Conservation (phyloP, 2,329 filamentous ascomycete species). For the Neofusicoccum sp. region DNA sequence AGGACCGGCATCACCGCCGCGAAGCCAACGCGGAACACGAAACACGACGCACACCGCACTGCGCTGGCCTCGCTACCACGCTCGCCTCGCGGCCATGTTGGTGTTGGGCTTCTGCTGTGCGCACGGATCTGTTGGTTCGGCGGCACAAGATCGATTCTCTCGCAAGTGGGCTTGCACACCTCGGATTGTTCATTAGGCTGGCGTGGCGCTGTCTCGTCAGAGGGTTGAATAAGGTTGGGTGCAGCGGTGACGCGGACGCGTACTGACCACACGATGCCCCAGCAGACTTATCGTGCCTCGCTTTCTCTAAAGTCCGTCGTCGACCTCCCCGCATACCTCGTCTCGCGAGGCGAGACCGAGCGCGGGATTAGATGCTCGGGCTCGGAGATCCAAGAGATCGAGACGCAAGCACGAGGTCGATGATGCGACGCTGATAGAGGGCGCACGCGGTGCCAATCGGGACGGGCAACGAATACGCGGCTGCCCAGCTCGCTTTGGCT, state of each 20-base stretch:
- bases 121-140: background rate
- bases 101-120: background rate
- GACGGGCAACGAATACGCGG: slow-evolving; percentile 2
- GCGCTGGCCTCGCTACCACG: slow-evolving; percentile 3
- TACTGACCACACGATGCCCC: background rate
- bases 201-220: background rate
- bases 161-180: background rate
- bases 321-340: background rate
- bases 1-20: background rate
- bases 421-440: background rate
- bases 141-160: background rate
- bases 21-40: background rate
- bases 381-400: background rate
- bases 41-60: background rate
- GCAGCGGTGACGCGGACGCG: background rate
- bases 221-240: background rate
- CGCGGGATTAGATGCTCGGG: background rate
- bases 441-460: background rate
- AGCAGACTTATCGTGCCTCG: background rate
- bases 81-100: background rate
- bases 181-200: background rate
- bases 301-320: too few relatives aligned
- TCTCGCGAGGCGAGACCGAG: background rate
- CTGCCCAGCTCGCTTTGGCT: background rate
- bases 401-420: background rate